Percentiles rank a stretch among this genome's conserved stretches.
Evolutionary conservation across 441 rosid genomes (phyloP).

Genomic region (Adansonia gregorii): DNA sequence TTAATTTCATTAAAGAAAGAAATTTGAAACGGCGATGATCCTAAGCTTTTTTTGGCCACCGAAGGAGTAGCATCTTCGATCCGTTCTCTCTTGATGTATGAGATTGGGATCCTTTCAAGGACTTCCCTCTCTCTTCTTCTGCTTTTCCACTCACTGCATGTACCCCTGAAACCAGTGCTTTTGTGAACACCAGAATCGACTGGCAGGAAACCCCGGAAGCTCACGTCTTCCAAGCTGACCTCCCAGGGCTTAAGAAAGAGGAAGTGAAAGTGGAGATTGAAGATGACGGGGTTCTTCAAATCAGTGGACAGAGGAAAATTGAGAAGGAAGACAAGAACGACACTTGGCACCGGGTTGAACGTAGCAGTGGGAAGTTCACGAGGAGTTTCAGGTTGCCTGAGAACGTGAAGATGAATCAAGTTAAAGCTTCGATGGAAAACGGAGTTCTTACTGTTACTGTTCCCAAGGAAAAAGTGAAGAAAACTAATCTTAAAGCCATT

Average conservation of each 20-base stretch:
- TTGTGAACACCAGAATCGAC: background rate
- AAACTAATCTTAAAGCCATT: background rate
- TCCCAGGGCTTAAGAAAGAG: background rate
- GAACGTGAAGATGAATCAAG: background rate
- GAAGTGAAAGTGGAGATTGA: conserved; percentile 11
- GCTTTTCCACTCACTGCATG: background rate
- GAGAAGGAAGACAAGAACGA: conserved; percentile 9
- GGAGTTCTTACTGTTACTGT: background rate
- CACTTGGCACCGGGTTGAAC: background rate
- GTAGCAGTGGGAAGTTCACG: background rate
- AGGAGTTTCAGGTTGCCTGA: conserved; percentile 2
- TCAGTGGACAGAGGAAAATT: background rate
- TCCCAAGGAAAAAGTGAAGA: background rate
- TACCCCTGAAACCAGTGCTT: background rate
- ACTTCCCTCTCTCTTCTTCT: background rate
- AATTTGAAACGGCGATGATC: background rate
- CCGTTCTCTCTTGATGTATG: background rate
- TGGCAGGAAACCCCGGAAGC: background rate
- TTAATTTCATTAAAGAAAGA: background rate
- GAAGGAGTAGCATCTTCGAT: background rate
- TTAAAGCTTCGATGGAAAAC: background rate
- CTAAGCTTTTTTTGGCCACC: background rate
- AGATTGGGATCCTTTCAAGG: conserved; percentile 6
- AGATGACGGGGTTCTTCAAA: background rate
- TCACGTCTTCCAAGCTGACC: conserved; percentile 6